phyloP scores from a whole-genome alignment of 352 stramenopile genomes.

The Phytophthora megakarya region DNA sequence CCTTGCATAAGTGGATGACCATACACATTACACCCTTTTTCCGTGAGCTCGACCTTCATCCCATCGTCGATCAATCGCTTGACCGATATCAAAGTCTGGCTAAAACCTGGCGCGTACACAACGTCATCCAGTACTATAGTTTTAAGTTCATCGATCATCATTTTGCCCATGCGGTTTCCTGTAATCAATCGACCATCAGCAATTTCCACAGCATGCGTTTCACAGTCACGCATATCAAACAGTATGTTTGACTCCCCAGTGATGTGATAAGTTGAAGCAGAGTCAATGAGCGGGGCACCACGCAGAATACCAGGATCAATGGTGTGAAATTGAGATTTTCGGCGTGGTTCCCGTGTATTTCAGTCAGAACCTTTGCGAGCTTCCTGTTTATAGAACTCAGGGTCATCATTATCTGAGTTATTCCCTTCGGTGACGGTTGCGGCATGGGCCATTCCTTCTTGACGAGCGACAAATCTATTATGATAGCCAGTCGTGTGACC shows the following conservation, averaged over 20 bases:
- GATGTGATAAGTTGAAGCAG: slow-evolving; percentile 8
- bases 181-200: neutral
- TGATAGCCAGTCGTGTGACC: slow-evolving; percentile 14
- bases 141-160: neutral
- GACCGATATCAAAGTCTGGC: slow-evolving; percentile 8
- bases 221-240: slow-evolving; percentile 6
- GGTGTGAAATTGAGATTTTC: neutral
- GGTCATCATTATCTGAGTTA: too few relatives aligned
- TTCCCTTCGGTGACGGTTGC: slow-evolving; percentile 13
- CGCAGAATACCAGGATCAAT: neutral
- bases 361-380: too few relatives aligned
- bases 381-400: too few relatives aligned
- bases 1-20: neutral
- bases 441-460: neutral
- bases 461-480: neutral
- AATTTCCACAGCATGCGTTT: slow-evolving; percentile 12
- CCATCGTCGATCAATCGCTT: slow-evolving; percentile 16
- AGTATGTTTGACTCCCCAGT: neutral
- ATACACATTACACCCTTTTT: slow-evolving; percentile 2
- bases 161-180: slow-evolving; percentile 2
- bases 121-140: neutral
- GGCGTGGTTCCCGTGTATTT: slow-evolving; percentile 4
- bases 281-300: slow-evolving; percentile 18
- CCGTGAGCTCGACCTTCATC: slow-evolving; percentile 11
- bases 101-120: slow-evolving; percentile 3